A percentile compares a stretch with the other conserved stretches of the same genome.
Evolutionary conservation across 139 green algal species (phyloP).

Genomic region (Haematococcus sp.): DNA sequence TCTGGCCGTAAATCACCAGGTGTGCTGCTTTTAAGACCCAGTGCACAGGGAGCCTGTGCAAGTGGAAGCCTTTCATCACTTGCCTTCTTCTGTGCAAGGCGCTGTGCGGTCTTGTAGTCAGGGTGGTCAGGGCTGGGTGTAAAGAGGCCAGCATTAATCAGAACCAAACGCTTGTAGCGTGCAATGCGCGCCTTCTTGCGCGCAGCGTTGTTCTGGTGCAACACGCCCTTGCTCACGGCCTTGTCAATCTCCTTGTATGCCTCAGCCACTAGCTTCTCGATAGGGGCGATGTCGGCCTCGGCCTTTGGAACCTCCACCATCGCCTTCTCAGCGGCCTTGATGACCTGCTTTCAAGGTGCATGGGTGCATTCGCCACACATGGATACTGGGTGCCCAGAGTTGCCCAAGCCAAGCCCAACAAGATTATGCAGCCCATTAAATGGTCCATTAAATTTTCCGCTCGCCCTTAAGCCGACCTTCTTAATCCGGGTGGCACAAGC

Average conservation of each 20-base stretch:
- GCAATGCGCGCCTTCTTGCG: conserved; percentile 80
- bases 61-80: no score
- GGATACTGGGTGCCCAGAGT: not conserved
- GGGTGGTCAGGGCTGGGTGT: conserved; percentile 19
- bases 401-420: not conserved
- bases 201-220: conserved; percentile 84
- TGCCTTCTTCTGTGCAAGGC: no score
- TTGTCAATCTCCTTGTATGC: conserved; percentile 85
- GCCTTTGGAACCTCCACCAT: conserved; percentile 13
- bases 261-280: conserved; percentile 73
- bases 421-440: no score
- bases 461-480: conserved; percentile 60
- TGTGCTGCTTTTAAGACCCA: no score
- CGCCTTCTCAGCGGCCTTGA: conserved; percentile 49
- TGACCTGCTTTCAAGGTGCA: conserved; percentile 33
- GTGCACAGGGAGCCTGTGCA: no score
- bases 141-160: conserved; percentile 30
- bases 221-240: conserved; percentile 75
- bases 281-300: conserved; percentile 61
- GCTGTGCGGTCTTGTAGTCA: conserved; percentile 11
- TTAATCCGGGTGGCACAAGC: conserved; percentile 81
- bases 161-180: conserved; percentile 52
- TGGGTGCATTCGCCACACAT: not conserved
- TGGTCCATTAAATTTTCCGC: not conserved
- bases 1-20: no score